phyloP scores from a whole-genome alignment of 768 basidiomycete genomes.

The Favolaschia claudopus region DNA sequence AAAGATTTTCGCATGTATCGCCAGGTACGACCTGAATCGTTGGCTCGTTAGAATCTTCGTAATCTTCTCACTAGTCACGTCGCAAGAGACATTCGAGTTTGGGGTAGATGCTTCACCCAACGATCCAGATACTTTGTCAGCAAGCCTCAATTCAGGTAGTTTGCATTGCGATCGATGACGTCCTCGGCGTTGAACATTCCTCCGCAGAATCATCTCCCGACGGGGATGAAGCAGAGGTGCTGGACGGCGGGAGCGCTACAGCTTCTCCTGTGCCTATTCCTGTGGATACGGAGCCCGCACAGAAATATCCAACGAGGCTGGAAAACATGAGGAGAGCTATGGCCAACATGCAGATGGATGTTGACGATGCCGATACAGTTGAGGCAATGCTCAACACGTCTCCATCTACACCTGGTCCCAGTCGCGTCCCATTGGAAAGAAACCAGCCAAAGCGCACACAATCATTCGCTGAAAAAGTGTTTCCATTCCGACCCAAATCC shows the following conservation, averaged over 20 bases:
- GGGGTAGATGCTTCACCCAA: no score
- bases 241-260: not conserved
- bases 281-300: not conserved
- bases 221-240: not conserved
- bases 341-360: slow-evolving; percentile 13
- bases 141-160: no score
- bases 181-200: not conserved
- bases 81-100: no score
- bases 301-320: not conserved
- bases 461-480: not conserved
- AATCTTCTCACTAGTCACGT: not conserved
- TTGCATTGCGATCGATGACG: no score
- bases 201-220: not conserved
- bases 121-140: no score
- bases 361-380: not conserved
- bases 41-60: not conserved
- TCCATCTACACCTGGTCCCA: not conserved
- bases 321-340: slow-evolving; percentile 18
- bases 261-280: slow-evolving; percentile 1
- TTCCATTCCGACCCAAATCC: not conserved
- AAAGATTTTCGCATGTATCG: not conserved
- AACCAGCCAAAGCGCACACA: not conserved
- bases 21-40: not conserved
- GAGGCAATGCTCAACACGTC: not conserved
- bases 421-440: not conserved